Evolutionary conservation across 2,329 filamentous ascomycete genomes (phyloP).

Genomic region (Curvularia spicifera): DNA sequence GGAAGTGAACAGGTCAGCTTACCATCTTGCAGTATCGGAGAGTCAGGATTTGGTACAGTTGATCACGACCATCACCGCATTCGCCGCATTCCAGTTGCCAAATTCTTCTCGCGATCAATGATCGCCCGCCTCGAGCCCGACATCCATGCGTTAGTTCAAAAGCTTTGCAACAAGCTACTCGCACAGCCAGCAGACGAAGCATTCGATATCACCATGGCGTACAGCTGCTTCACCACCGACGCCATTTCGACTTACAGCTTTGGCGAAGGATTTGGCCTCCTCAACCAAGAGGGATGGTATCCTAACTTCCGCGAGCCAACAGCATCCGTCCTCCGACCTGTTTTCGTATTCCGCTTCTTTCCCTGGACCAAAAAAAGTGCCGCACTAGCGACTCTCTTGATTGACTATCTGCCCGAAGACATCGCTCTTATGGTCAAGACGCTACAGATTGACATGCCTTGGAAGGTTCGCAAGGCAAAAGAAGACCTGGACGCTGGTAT

Average conservation of each 20-base stretch:
- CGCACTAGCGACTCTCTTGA: conserved; percentile 22
- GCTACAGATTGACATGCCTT: conserved; percentile 37
- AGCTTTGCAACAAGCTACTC: conserved; percentile 36
- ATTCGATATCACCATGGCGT: conserved; percentile 37
- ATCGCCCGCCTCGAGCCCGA: conserved; percentile 34
- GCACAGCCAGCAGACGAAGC: conserved; percentile 24
- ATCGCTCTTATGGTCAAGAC: conserved; percentile 29
- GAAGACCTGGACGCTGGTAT: conserved; percentile 33
- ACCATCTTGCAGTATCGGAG: conserved; percentile 21
- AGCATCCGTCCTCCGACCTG: conserved; percentile 24
- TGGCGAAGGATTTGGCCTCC: conserved; percentile 32
- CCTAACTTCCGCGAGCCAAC: conserved; percentile 36
- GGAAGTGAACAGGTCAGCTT: background rate
- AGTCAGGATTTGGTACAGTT: conserved; percentile 32
- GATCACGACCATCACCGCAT: conserved; percentile 43
- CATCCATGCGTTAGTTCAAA: conserved; percentile 26
- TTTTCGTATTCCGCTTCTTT: conserved; percentile 38
- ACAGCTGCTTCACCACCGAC: conserved; percentile 37
- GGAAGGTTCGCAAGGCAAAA: conserved; percentile 29
- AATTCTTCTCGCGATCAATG: conserved; percentile 47
- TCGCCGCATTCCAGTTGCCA: conserved; percentile 41
- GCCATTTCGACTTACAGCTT: conserved; percentile 35
- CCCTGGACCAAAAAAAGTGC: conserved; percentile 31
- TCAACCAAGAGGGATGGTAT: conserved; percentile 35
- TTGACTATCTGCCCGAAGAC: conserved; percentile 32